A percentile compares a stretch with the other conserved stretches of the same genome.
Conservation (phyloP, 2,329 filamentous ascomycete genomes). For the Akanthomyces lecanii region DNA sequence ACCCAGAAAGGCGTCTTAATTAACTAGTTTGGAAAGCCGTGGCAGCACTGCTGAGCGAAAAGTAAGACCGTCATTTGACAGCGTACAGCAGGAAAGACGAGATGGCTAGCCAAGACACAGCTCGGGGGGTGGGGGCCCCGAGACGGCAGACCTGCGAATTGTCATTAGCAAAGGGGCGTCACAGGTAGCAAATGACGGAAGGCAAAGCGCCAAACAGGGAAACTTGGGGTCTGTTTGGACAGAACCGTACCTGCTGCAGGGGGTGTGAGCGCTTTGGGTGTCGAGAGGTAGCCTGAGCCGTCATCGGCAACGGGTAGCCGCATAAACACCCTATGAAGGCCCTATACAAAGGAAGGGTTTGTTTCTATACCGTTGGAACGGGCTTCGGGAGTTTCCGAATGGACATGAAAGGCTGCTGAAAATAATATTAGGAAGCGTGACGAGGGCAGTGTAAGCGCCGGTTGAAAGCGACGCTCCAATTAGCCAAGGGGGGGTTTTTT, state of each 20-base stretch:
- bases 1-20: conserved; percentile 1
- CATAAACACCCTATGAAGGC: conserved; percentile 8
- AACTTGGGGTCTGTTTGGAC: conserved; percentile 14
- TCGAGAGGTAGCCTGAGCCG: conserved; percentile 11
- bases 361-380: conserved; percentile 6
- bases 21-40: conserved; percentile 7
- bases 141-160: conserved; percentile 8
- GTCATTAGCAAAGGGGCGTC: conserved; percentile 11
- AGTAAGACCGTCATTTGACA: conserved; percentile 14
- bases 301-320: conserved; percentile 15
- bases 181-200: conserved; percentile 15
- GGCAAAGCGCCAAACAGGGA: conserved; percentile 13
- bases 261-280: conserved; percentile 12
- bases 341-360: neutral
- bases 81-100: conserved; percentile 7
- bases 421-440: neutral
- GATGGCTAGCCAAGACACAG: conserved; percentile 5
- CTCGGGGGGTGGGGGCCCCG: conserved; percentile 9
- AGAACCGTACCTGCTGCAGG: conserved; percentile 12
- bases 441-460: conserved; percentile 8
- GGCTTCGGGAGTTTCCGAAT: conserved; percentile 7
- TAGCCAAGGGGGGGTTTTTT: neutral
- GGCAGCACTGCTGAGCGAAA: conserved; percentile 6
- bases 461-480: neutral
- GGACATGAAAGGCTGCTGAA: neutral